Percentiles rank a stretch among this genome's conserved stretches.
phyloP scores from a whole-genome alignment of 1,284 basidiomycete species.

The Moesziomyces antarcticus region DNA sequence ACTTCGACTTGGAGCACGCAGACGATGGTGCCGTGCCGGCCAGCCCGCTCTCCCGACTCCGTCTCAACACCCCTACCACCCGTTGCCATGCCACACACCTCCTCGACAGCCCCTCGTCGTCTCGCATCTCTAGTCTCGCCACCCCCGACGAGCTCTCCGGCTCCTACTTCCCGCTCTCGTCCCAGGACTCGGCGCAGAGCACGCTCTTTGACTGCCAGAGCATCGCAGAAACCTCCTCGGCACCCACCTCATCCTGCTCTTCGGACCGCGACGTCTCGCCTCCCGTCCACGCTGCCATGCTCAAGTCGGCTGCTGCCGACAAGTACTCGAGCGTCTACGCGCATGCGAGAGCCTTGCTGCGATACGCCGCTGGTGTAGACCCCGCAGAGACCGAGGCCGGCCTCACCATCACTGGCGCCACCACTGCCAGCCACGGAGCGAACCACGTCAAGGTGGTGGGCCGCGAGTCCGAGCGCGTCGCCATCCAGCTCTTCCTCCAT shows the following conservation, averaged over 20 bases:
- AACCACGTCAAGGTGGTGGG: conserved; percentile 63
- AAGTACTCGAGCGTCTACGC: conserved; percentile 65
- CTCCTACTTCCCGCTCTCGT: conserved; percentile 48
- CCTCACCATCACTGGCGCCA: conserved; percentile 35
- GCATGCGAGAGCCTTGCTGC: conserved; percentile 67
- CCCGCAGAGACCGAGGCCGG: conserved; percentile 43
- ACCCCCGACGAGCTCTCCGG: conserved; percentile 35
- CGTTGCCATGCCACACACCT: conserved; percentile 6
- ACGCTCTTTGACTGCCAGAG: conserved; percentile 47
- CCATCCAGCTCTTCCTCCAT: conserved; percentile 63
- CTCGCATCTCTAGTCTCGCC: conserved; percentile 16
- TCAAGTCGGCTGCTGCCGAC: conserved; percentile 17
- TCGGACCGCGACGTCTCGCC: conserved; percentile 38
- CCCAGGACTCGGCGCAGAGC: conserved; percentile 47
- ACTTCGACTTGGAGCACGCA: conserved; percentile 20
- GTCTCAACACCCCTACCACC: conserved; percentile 19
- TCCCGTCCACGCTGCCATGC: conserved; percentile 11
- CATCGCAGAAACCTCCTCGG: conserved; percentile 34
- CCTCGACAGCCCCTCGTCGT: conserved; percentile 33
- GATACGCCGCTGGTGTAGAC: conserved; percentile 53
- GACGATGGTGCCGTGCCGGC: conserved; percentile 15
- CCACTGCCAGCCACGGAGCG: conserved; percentile 26
- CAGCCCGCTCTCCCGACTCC: conserved; percentile 30
- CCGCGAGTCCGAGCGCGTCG: conserved; percentile 60
- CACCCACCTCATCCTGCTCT: conserved; percentile 29